Evolutionary conservation across 106 monocot genomes (phyloP), one percentile per base, ranked within the genome.

Genomic region (Cymbidium sinense): DNA sequence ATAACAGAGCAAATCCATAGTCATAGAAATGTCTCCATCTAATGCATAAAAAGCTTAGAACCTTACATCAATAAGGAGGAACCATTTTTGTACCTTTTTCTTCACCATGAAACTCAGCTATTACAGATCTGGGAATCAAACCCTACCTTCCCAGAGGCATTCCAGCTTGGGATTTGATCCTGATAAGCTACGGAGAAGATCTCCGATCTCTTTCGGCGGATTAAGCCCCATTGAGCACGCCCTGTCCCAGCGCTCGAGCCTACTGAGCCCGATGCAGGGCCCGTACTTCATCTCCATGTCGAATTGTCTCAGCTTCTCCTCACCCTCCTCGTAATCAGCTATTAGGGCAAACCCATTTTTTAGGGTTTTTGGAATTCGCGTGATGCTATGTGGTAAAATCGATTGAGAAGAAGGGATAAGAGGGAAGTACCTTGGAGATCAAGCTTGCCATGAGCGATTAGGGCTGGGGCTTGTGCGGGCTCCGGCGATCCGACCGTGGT

Each of bases 271-370:
- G 7, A 92, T 35, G 73, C 90, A 95, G 11, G 92, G 92, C 10
- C 95, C 92, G 80, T 82, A 92, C 76, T 73, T 80, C 90, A 92
- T 88, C 76, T 92, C 88, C 95, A 95, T 83, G 75, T 95, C 95
- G 77, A 95, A 95, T 72, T 84, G 84, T 80, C 87, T 75, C 86
- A 95, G 79, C 82, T 41, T 77, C 82, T 74, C 79, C 73, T 94
- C 91, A 74, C 84, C 84, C 27, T 79, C 76, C 44, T 77, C 85
- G 70, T 83, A 82, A 50, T 82, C 79, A 58, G 72, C 85, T 79
- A 70, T 64, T 36, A 78, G 36, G 70, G 64, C 75, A 31, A 50
- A 39, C 37, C 37, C 37, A 7, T 39, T 39, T 39, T 47, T 47
- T 47, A 2, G 13, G 13, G 67, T 37, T 4, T 70, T 70, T 75